phyloP scores from a whole-genome alignment of 495 filamentous ascomycete species.

The Xylaria curta region DNA sequence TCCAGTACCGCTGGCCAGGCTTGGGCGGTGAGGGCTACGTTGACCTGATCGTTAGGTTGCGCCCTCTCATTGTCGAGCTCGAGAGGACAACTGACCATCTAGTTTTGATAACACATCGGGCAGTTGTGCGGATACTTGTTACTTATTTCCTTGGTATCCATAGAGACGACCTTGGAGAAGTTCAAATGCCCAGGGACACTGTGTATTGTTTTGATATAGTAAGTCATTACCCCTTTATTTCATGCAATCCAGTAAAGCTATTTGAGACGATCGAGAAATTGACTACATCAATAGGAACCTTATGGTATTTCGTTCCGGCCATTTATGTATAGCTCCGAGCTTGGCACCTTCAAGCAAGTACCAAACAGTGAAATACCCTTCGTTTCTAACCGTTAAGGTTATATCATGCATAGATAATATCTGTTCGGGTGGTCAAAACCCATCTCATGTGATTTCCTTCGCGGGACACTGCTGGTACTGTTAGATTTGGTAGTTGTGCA shows the following conservation, averaged over 20 bases:
- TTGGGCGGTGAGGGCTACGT: constrained; percentile 85
- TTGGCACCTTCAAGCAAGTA: constrained; percentile 17
- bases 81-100: constrained; percentile 85
- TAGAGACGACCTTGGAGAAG: constrained; percentile 74
- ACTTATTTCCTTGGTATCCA: constrained; percentile 81
- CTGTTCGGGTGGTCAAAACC: neutral
- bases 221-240: neutral
- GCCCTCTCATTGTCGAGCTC: constrained; percentile 80
- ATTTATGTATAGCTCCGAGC: constrained; percentile 12
- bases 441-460: neutral
- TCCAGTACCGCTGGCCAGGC: constrained; percentile 80
- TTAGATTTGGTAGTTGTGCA: neutral
- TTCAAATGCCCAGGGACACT: constrained; percentile 80
- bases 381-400: constrained; percentile 1
- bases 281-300: constrained; percentile 2
- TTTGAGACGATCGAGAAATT: neutral
- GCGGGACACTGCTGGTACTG: neutral
- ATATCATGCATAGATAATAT: neutral
- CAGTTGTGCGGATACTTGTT: constrained; percentile 77
- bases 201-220: constrained; percentile 71
- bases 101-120: constrained; percentile 75
- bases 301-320: constrained; percentile 20
- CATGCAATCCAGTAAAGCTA: no score
- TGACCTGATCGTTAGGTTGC: constrained; percentile 80
- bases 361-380: constrained; percentile 21